A percentile compares a stretch with the other conserved stretches of the same genome.
Conservation (phyloP, 2,329 filamentous ascomycete genomes). For the Colletotrichum sp. region DNA sequence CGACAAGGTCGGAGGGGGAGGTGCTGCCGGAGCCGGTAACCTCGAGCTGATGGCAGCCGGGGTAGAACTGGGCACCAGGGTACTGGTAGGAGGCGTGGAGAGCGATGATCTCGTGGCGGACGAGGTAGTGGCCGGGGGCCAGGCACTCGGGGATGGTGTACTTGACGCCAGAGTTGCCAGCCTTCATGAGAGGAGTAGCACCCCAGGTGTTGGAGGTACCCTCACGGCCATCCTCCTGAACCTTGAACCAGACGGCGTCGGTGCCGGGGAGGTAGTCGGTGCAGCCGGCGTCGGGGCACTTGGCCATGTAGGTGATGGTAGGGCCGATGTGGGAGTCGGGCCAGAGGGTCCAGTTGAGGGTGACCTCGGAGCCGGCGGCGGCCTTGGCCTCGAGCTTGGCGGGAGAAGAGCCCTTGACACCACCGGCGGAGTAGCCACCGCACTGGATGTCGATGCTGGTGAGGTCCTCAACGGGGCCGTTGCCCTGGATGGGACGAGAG, state of each 20-base stretch:
- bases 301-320: constrained; percentile 64
- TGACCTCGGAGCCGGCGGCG: constrained; percentile 57
- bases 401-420: constrained; percentile 52
- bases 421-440: constrained; percentile 55
- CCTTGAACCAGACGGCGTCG: constrained; percentile 58
- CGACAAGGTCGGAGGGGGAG: constrained; percentile 41
- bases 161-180: constrained; percentile 41
- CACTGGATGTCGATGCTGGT: constrained; percentile 61
- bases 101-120: constrained; percentile 58
- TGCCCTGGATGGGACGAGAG: constrained; percentile 61
- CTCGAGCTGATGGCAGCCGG: constrained; percentile 58
- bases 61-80: constrained; percentile 57
- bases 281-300: constrained; percentile 58
- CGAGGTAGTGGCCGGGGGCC: constrained; percentile 54
- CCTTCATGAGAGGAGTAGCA: constrained; percentile 47
- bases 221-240: constrained; percentile 52
- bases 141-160: constrained; percentile 58
- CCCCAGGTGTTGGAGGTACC: constrained; percentile 57
- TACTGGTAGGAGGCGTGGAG: constrained; percentile 49
- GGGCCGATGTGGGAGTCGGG: constrained; percentile 58
- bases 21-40: constrained; percentile 50
- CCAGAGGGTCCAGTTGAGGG: constrained; percentile 60
- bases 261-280: constrained; percentile 52
- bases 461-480: constrained; percentile 62
- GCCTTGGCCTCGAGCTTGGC: constrained; percentile 59